Evolutionary conservation across 345 rosid genomes (phyloP), one percentile per base, ranked within the genome.

Genomic region (Turnera subulata): DNA sequence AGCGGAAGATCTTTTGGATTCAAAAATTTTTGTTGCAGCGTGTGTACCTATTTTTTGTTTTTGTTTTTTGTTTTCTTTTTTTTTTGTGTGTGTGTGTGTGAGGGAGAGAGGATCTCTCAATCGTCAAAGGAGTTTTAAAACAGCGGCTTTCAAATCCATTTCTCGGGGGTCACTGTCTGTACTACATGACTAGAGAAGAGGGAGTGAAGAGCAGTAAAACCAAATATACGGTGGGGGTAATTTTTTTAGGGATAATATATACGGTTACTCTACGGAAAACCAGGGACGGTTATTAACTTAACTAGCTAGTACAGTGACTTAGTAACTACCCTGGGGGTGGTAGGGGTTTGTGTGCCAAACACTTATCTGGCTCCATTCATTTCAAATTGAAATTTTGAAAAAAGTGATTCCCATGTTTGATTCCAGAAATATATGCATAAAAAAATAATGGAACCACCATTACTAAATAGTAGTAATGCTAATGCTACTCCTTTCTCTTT

Each of bases 121-220:
- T 54, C 55, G 25, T 45, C 24, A 48, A 37, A 58, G 26, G 33
- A 16, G 29, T 54, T 52, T 46, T 45, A 39, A 43, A 67, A 22
- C 50, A 46, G 74, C 61, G 64, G 64, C 60, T 65, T 65, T 76
- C 66, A 71, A 71, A 63, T 76, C 79, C 76, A 67, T 59, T 54
- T 49, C 40, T 25, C 14, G 39, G 55, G 55, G 62, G 63, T 63
- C 66, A 49, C 47, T 43, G 19, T 22, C 59, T 37, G 43, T 24
- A 29, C 5, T n/a, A n/a, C n/a, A n/a, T 37, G 49, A 40, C 29
- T 22, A 55, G 37, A 45, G 11, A 18, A 37, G 52, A 14, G 52
- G 26, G 37, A 40, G 24, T 53, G 53, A 39, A 11, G 40, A 6
- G n/a, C 11, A 19, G 22, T 17, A 33, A n/a, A 49, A 21, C n/a